Evolutionary conservation across 179 eudicot genomes (phyloP).

Genomic region (Carnegiea gigantea): DNA sequence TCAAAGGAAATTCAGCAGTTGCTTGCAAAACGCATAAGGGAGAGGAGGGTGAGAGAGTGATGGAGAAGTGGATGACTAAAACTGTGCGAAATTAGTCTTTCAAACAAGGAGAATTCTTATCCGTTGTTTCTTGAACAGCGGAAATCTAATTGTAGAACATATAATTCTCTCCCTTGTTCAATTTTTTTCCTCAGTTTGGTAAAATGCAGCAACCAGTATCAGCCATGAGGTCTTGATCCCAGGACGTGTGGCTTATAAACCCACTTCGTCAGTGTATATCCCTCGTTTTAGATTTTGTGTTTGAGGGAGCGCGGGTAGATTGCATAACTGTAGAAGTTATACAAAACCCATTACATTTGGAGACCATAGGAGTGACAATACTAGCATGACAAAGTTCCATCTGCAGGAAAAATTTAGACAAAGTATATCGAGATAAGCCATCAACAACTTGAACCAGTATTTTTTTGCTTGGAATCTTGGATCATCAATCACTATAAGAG

Average conservation of each 20-base stretch:
- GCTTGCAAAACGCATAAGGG: too few relatives aligned
- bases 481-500: background rate
- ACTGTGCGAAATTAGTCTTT: too few relatives aligned
- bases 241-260: background rate
- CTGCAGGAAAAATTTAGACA: background rate
- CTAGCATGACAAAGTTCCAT: background rate
- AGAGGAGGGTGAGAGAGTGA: too few relatives aligned
- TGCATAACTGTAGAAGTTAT: background rate
- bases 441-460: background rate
- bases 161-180: background rate
- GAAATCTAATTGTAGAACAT: background rate
- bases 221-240: too few relatives aligned
- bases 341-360: background rate
- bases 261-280: background rate
- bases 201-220: background rate
- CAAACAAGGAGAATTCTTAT: too few relatives aligned
- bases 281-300: background rate
- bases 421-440: background rate
- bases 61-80: too few relatives aligned
- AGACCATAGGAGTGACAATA: background rate
- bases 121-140: background rate
- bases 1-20: too few relatives aligned
- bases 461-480: background rate
- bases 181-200: too few relatives aligned
- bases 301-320: background rate